Evolutionary conservation across 768 basidiomycete species (phyloP), one percentile per base, ranked within the genome.

Genomic region (Austroboletus festivus): DNA sequence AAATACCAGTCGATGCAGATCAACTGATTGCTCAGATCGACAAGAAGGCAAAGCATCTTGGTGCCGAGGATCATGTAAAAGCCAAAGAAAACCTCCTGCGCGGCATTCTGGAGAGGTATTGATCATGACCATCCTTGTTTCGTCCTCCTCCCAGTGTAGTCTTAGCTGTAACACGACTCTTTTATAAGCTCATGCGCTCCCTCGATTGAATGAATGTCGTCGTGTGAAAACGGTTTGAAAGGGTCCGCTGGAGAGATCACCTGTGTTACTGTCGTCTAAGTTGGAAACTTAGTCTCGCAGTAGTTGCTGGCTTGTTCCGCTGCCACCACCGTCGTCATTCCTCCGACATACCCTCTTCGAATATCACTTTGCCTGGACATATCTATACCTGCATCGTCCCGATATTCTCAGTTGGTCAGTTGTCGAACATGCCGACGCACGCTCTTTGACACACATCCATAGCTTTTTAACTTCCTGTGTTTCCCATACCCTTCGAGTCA

Each of bases 1-100:
- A 68, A 19, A 57, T 78, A n/a, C 81, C 82, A 5, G 70, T 59
- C 24, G 73, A 74, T 38, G 62, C 79, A 26, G 85, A 86, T 56
- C 72, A 73, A 37, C 71, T 72, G 8, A 76, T 84, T 42, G 64
- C 72, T 2, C 62, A 59, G 12, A 66, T 81, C 8, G 84, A 87
- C 52, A 82, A 80, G 63, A 75, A 76, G 49, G 67, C 69, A 51
- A 80, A 76, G 51, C 65, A 67, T 13, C 56, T 69, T 15, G 57
- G 63, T 16, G 65, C 61, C 42, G 51, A 69, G 33, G 68, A 69
- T 35, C 57, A 66, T 26, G 61, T 59, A 45, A 69, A 52, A 42
- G 65, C 65, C 37, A 68, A 69, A 26, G 66, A 68, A 50, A 69
- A 54, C 46, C 62, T 68, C 12, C 61, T 68, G 12, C 65, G 66